Evolutionary conservation across 352 stramenopile species (phyloP).

Genomic region (Globisporangium sylvaticum): DNA sequence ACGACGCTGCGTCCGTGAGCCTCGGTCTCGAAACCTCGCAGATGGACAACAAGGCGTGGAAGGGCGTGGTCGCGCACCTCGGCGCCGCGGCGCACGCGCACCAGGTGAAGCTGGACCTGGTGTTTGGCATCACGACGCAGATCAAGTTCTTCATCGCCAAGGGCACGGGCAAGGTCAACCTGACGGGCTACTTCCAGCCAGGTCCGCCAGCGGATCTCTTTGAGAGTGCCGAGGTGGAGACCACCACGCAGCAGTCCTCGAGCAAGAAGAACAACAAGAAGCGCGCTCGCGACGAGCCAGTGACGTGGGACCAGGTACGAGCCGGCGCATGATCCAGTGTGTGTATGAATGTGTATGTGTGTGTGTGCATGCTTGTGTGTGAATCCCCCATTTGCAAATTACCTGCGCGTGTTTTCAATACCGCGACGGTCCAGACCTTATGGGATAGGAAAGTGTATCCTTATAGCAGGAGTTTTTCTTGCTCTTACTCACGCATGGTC

Average conservation of each 20-base stretch:
- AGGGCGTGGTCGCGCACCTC: slow-evolving; percentile 62
- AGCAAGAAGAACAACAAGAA: slow-evolving; percentile 78
- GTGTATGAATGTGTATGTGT: slow-evolving; percentile 16
- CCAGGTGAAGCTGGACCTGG: slow-evolving; percentile 80
- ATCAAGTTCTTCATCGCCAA: slow-evolving; percentile 76
- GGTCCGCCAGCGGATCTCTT: slow-evolving; percentile 40
- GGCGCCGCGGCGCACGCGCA: slow-evolving; percentile 36
- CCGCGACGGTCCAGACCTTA: slow-evolving; percentile 73
- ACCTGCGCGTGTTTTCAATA: slow-evolving; percentile 46
- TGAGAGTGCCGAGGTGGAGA: slow-evolving; percentile 12
- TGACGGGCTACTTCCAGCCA: slow-evolving; percentile 83
- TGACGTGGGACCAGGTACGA: slow-evolving; percentile 63
- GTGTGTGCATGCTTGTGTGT: slow-evolving; percentile 17
- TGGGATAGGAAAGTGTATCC: slow-evolving; percentile 83
- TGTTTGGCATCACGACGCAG: slow-evolving; percentile 44
- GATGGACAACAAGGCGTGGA: slow-evolving; percentile 59
- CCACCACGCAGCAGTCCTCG: not conserved
- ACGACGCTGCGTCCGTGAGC: slow-evolving; percentile 27
- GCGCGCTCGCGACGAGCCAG: slow-evolving; percentile 44
- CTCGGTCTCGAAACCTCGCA: slow-evolving; percentile 62
- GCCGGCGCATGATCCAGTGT: slow-evolving; percentile 13
- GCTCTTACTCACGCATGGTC: slow-evolving; percentile 77
- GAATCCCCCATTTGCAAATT: slow-evolving; percentile 68
- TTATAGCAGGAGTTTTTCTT: slow-evolving; percentile 77
- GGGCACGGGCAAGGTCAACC: slow-evolving; percentile 55